Conservation (phyloP, 257 asterid species). For the Galeopsis tetrahit region DNA sequence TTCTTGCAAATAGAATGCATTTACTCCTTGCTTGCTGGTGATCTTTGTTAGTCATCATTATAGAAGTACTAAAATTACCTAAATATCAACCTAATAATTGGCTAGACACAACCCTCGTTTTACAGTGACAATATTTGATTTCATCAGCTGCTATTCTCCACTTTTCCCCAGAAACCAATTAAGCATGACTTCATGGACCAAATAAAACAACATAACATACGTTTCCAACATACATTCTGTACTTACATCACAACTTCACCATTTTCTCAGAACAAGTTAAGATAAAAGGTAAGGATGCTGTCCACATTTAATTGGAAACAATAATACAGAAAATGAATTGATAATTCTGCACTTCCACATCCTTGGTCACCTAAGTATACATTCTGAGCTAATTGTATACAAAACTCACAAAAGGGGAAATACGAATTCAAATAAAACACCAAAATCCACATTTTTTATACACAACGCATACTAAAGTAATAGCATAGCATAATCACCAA, state of each 20-base stretch:
- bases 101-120: neutral
- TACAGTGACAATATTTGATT: neutral
- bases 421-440: constrained; percentile 17
- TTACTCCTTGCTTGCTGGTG: neutral
- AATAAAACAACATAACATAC: neutral
- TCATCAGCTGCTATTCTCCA: constrained; percentile 12
- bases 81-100: constrained; percentile 4
- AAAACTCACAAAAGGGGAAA: neutral
- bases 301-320: neutral
- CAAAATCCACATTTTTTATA: neutral
- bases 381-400: constrained; percentile 14
- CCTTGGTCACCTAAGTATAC: neutral
- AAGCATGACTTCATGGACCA: neutral
- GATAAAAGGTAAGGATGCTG: neutral
- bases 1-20: constrained; percentile 1
- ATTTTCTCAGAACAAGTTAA: neutral
- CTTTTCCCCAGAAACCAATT: constrained; percentile 2
- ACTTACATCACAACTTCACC: constrained; percentile 1
- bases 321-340: neutral
- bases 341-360: constrained; percentile 9
- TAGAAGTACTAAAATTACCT: neutral
- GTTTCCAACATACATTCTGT: neutral
- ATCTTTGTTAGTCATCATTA: neutral
- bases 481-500: constrained; percentile 16
- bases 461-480: neutral